Base-by-base conservation (phyloP, 352 stramenopile genomes). In the Phytophthora constricta region DNA sequence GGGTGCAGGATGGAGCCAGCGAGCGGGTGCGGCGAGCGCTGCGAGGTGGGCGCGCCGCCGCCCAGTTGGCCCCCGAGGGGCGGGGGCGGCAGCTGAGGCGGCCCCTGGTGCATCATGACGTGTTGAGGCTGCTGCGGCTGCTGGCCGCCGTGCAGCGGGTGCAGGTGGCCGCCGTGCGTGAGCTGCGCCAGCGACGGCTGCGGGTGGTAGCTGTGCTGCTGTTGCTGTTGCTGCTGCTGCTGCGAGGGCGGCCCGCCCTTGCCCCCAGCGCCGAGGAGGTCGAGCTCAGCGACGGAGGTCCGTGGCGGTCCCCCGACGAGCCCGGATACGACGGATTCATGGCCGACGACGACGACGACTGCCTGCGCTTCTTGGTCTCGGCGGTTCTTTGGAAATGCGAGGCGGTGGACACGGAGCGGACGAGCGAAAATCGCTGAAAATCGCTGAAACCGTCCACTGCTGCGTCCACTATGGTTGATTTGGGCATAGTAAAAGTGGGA, bases 391-490 rank as follows among this genome's bases (percentile, higher is more conserved):
- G 26, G 53, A 63, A 75, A 16, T 63, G 51, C 11, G 14, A 13
- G 31, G 13, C 31, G 22, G 23, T 31, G 25, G 7, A 13, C 31
- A 37, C 7, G 31, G 7, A 13, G 13, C 31, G n/a, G n/a, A 37
- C 31, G 46, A 20, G 39, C 37, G 14, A 16, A 57, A 41, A 26
- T 51, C 26, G 55, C 27, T 13, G n/a, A n/a, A n/a, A n/a, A n/a
- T n/a, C n/a, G n/a, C n/a, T n/a, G n/a, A 97, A 97, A 50, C 93
- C 92, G 72, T 98, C 91, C 64, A 96, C 86, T 4, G 92, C n/a
- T n/a, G n/a, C n/a, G n/a, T n/a, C n/a, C n/a, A n/a, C n/a, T n/a
- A n/a, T n/a, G n/a, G n/a, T n/a, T n/a, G n/a, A n/a, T n/a, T n/a
- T n/a, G n/a, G n/a, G n/a, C n/a, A n/a, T n/a, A n/a, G n/a, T n/a